Conservation (phyloP, 1,284 basidiomycete species). For the Ganoderma leucocontextum region DNA sequence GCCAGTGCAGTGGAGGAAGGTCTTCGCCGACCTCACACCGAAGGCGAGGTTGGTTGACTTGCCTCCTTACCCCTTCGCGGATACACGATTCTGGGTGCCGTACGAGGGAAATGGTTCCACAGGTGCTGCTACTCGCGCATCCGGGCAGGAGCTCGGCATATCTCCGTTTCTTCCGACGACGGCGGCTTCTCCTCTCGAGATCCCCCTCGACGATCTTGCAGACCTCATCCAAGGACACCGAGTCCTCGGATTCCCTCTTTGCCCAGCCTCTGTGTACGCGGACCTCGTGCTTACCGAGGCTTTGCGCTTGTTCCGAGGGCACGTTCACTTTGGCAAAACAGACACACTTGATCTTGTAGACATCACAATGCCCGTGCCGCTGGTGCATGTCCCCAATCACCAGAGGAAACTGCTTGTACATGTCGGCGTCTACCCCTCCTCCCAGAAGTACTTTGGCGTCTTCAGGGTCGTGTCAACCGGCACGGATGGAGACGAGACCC, state of each 20-base stretch:
- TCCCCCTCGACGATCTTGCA: slow-evolving; percentile 54
- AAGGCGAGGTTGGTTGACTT: slow-evolving; percentile 53
- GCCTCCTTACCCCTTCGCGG: slow-evolving; percentile 70
- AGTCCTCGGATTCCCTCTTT: slow-evolving; percentile 65
- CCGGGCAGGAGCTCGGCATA: slow-evolving; percentile 9
- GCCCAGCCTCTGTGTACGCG: slow-evolving; percentile 74
- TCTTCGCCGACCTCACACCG: slow-evolving; percentile 56
- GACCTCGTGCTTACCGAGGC: slow-evolving; percentile 56
- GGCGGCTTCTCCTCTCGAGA: slow-evolving; percentile 50
- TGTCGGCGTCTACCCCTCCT: slow-evolving; percentile 22
- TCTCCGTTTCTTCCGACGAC: slow-evolving; percentile 49
- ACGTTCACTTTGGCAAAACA: neutral
- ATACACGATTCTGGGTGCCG: slow-evolving; percentile 63
- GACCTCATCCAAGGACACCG: slow-evolving; percentile 62
- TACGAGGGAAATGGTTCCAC: slow-evolving; percentile 47
- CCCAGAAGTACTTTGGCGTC: slow-evolving; percentile 41
- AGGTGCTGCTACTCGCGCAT: neutral
- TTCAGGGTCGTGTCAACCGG: slow-evolving; percentile 56
- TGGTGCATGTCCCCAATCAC: slow-evolving; percentile 54
- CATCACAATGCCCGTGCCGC: slow-evolving; percentile 59
- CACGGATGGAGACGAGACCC: slow-evolving; percentile 37
- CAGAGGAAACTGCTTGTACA: slow-evolving; percentile 32
- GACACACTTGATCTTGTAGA: slow-evolving; percentile 50
- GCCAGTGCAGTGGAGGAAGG: slow-evolving; percentile 59
- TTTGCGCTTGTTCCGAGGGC: neutral